These are phyloP conservation scores for Tulasnella sp. DNA, from an alignment of 768 basidiomycete genomes.

Conservation along the genomic window DNA sequence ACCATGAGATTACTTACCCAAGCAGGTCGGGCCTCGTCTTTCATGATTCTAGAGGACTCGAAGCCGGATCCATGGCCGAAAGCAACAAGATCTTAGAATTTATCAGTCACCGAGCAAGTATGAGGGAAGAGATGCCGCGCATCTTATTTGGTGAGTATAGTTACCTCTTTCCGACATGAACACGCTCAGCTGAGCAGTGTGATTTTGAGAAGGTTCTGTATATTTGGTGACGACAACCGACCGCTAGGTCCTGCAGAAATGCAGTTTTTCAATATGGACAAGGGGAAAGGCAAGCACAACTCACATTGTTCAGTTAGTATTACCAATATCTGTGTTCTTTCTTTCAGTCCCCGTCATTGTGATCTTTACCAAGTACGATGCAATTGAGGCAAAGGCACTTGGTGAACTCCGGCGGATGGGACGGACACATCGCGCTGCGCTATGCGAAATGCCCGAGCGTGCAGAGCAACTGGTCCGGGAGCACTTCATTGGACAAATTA, in stretches of 20 bases:
- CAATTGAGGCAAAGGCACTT: too few relatives aligned
- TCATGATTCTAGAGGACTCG: background rate
- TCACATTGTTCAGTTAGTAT: too few relatives aligned
- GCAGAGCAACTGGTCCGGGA: too few relatives aligned
- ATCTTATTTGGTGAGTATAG: background rate
- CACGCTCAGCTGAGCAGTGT: too few relatives aligned
- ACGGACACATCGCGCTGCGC: too few relatives aligned
- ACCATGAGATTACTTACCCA: background rate
- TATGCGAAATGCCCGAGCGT: too few relatives aligned
- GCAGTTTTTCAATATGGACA: background rate
- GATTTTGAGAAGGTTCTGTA: background rate
- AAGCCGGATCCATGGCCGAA: background rate
- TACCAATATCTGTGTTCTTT: too few relatives aligned
- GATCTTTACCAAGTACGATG: too few relatives aligned
- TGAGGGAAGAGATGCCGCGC: background rate
- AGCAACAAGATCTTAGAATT: background rate
- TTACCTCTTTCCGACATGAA: too few relatives aligned
- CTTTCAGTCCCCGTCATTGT: too few relatives aligned
- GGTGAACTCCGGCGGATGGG: too few relatives aligned
- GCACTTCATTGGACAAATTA: too few relatives aligned
- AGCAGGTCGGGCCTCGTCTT: background rate
- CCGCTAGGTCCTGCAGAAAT: background rate
- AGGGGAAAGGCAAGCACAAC: background rate
- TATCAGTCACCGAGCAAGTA: background rate
- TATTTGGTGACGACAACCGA: background rate